Conservation (phyloP, 176 grass and related monocot species). For the Ensete glaucum region DNA sequence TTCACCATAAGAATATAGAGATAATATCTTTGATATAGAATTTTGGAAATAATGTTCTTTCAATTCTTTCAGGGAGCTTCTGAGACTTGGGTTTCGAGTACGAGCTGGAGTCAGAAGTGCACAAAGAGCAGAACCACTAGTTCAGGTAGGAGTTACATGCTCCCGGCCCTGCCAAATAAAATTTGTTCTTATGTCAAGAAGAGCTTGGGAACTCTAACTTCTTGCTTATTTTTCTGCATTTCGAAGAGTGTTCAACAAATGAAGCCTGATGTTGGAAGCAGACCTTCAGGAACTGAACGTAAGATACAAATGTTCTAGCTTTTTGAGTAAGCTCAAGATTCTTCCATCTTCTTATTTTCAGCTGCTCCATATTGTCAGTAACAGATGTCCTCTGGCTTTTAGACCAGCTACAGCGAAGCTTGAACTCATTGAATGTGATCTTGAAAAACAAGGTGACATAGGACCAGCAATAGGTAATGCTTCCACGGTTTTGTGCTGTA, state of each 20-base stretch:
- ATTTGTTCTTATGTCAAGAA: neutral
- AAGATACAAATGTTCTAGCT: slow-evolving; percentile 26
- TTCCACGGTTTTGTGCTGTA: slow-evolving; percentile 64
- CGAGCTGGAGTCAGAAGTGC: slow-evolving; percentile 65
- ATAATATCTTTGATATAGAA: neutral
- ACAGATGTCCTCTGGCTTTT: slow-evolving; percentile 33
- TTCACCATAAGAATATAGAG: neutral
- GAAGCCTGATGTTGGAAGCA: slow-evolving; percentile 27
- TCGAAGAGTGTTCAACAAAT: slow-evolving; percentile 66
- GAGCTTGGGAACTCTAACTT: neutral
- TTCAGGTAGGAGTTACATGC: slow-evolving; percentile 28
- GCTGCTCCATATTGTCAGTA: slow-evolving; percentile 14
- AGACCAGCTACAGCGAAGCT: slow-evolving; percentile 59
- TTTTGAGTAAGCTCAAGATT: slow-evolving; percentile 4
- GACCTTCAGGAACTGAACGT: slow-evolving; percentile 33
- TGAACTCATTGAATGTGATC: slow-evolving; percentile 79
- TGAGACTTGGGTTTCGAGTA: slow-evolving; percentile 81
- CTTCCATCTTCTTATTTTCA: slow-evolving; percentile 4
- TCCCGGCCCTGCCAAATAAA: neutral
- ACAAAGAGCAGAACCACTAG: slow-evolving; percentile 46
- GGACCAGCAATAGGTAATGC: slow-evolving; percentile 49
- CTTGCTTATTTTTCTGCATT: slow-evolving; percentile 1
- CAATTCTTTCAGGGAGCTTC: slow-evolving; percentile 50
- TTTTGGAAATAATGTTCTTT: neutral
- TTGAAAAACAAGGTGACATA: slow-evolving; percentile 58